A percentile compares a stretch with the other conserved stretches of the same genome.
These are phyloP conservation scores for Dittrichia graveolens DNA, from an alignment of 129 eudicot species.

Conservation along the genomic window DNA sequence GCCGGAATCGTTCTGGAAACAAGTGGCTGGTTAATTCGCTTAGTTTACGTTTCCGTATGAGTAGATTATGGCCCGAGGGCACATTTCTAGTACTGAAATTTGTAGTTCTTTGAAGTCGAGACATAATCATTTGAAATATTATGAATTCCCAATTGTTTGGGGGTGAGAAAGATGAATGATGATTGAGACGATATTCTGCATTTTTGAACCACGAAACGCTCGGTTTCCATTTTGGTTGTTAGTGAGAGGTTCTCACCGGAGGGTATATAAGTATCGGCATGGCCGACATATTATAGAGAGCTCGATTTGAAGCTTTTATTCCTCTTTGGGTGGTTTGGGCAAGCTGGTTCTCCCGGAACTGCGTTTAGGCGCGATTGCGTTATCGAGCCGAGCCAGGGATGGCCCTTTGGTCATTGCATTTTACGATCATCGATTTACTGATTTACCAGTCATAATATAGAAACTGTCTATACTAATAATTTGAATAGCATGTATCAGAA, in stretches of 20 bases:
- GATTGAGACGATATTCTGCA: too few species aligned
- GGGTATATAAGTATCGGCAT: too few species aligned
- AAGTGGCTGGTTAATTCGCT: constrained; percentile 13
- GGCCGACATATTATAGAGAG: too few species aligned
- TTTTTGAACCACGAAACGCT: too few species aligned
- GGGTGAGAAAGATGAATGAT: background rate
- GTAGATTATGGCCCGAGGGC: constrained; percentile 14
- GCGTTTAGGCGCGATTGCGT: too few species aligned
- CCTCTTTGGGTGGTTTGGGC: too few species aligned
- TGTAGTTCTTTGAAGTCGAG: background rate
- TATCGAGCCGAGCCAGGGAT: too few species aligned
- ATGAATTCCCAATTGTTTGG: constrained; percentile 6
- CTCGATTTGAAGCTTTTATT: too few species aligned
- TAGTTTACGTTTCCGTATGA: constrained; percentile 12
- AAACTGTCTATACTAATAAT: background rate
- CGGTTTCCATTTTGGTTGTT: too few species aligned
- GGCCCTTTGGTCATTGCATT: background rate
- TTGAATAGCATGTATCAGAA: constrained; percentile 4
- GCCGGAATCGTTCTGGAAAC: constrained; percentile 17
- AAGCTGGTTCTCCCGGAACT: too few species aligned
- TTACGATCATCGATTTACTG: background rate
- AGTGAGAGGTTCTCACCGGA: too few species aligned
- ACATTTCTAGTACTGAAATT: constrained; percentile 10
- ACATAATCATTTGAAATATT: background rate
- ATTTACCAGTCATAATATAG: constrained; percentile 3